Evolutionary conservation across 148 eudicot species (phyloP).

Genomic region (Linanthus parryae): DNA sequence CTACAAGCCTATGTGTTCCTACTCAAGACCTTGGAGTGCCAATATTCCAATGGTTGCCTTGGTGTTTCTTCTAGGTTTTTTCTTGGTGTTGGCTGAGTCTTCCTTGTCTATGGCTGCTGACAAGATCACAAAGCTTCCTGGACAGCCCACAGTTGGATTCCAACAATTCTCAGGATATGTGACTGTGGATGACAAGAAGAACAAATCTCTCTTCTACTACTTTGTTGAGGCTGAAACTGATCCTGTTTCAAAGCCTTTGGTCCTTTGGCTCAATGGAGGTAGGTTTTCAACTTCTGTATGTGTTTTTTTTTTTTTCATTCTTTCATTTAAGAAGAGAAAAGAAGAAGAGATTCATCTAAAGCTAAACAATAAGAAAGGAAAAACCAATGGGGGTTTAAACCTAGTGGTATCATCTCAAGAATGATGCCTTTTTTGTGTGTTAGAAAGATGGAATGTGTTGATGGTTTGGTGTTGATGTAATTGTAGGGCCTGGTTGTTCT

Average conservation of each 20-base stretch:
- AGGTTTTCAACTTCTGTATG: slow-evolving; percentile 24
- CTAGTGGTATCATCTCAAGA: not conserved
- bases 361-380: not conserved
- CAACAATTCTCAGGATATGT: slow-evolving; percentile 83
- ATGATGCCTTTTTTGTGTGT: not conserved
- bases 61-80: slow-evolving; percentile 11
- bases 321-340: not conserved
- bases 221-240: slow-evolving; percentile 83
- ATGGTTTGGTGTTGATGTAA: slow-evolving; percentile 10
- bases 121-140: slow-evolving; percentile 53
- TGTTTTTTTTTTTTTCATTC: not conserved
- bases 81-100: slow-evolving; percentile 14
- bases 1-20: not conserved
- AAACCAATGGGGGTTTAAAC: not conserved
- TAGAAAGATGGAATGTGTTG: not conserved
- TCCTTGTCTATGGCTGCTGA: slow-evolving; percentile 26
- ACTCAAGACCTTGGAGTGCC: not conserved
- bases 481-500: slow-evolving; percentile 96
- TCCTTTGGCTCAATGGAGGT: slow-evolving; percentile 99
- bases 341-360: not conserved
- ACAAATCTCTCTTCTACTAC: slow-evolving; percentile 75
- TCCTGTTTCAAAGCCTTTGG: slow-evolving; percentile 76
- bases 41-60: slow-evolving; percentile 9
- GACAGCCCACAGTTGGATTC: slow-evolving; percentile 78
- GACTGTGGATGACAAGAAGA: slow-evolving; percentile 58